These are phyloP conservation scores for Lindgomyces ingoldianus DNA, from an alignment of 495 filamentous ascomycete genomes.

Conservation along the genomic window DNA sequence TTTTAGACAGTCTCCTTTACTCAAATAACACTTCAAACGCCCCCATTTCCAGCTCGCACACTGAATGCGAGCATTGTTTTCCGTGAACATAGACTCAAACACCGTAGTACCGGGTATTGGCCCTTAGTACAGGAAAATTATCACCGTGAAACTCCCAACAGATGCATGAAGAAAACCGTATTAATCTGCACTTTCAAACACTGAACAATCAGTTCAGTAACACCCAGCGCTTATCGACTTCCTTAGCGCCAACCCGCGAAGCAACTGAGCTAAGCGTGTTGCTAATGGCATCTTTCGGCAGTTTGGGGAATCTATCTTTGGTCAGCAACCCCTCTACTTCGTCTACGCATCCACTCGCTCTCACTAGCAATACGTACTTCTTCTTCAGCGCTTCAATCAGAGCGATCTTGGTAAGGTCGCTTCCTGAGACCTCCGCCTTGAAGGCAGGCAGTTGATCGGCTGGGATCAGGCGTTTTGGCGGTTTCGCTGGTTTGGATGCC, in stretches of 20 bases:
- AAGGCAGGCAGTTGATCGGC: conserved; percentile 70
- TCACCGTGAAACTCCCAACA: not conserved
- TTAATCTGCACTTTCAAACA: not conserved
- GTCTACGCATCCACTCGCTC: not conserved
- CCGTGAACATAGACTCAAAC: too few relatives aligned
- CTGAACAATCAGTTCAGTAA: conserved; percentile 19
- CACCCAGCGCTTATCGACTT: conserved; percentile 66
- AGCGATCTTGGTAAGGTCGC: conserved; percentile 72
- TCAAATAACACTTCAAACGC: too few relatives aligned
- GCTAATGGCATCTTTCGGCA: conserved; percentile 69
- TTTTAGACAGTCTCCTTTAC: too few relatives aligned
- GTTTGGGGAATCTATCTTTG: conserved; percentile 62
- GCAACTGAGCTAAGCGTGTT: conserved; percentile 72
- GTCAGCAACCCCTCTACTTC: not conserved
- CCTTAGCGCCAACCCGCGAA: conserved; percentile 62
- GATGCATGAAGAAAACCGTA: not conserved
- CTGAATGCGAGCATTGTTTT: too few relatives aligned
- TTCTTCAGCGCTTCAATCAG: conserved; percentile 73
- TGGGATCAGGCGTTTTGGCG: conserved; percentile 55
- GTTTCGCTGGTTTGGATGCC: conserved; percentile 25
- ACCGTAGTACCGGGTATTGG: not conserved
- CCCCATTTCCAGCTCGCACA: too few relatives aligned
- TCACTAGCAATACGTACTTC: conserved; percentile 49
- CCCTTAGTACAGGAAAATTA: too few relatives aligned
- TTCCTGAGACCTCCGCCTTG: conserved; percentile 66